Conservation (phyloP, 148 eudicot species). For the Euryodendron excelsum region DNA sequence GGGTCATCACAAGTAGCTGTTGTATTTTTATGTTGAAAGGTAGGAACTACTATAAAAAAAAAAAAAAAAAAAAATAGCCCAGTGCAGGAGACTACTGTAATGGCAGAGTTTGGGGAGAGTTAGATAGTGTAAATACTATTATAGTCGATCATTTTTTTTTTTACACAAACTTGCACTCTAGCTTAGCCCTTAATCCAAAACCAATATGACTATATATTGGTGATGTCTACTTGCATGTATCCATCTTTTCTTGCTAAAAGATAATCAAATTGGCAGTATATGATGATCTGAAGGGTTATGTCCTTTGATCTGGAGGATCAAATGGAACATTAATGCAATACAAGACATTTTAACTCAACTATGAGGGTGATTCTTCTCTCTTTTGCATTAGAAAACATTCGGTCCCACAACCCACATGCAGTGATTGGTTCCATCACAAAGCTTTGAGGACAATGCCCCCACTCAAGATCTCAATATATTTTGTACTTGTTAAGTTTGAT, state of each 20-base stretch:
- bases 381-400: background rate
- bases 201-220: too few species aligned
- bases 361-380: background rate
- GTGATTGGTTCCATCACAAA: background rate
- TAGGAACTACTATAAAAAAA: too few species aligned
- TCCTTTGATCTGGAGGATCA: background rate
- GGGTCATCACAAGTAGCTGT: too few species aligned
- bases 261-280: background rate
- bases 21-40: too few species aligned
- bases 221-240: background rate
- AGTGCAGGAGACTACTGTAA: too few species aligned
- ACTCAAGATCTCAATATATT: slow-evolving; percentile 8
- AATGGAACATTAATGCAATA: background rate
- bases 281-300: background rate
- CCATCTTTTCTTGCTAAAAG: background rate
- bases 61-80: too few species aligned
- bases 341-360: background rate
- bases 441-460: slow-evolving; percentile 9
- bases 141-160: too few species aligned
- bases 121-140: too few species aligned
- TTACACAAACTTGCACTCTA: too few species aligned
- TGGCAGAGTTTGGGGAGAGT: too few species aligned
- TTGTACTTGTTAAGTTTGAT: background rate
- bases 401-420: slow-evolving; percentile 12
- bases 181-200: too few species aligned